Evolutionary conservation across 2,329 filamentous ascomycete species (phyloP).

Genomic region (Westerdykella sp.): DNA sequence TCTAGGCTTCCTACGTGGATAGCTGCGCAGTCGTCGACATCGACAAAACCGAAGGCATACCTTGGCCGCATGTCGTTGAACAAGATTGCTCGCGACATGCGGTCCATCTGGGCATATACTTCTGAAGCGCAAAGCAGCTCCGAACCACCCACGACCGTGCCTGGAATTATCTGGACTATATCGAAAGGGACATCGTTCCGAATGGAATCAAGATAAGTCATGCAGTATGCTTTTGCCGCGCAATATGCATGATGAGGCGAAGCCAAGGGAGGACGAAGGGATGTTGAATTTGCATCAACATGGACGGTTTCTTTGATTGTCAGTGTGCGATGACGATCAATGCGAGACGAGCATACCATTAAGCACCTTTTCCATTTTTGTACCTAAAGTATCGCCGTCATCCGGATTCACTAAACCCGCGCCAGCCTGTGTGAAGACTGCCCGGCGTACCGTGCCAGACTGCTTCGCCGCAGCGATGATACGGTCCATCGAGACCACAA

Average conservation of each 20-base stretch:
- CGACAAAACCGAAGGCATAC: constrained; percentile 33
- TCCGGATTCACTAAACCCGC: constrained; percentile 28
- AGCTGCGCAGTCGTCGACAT: constrained; percentile 26
- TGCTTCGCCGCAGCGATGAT: constrained; percentile 22
- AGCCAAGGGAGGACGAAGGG: constrained; percentile 21
- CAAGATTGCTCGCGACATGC: constrained; percentile 26
- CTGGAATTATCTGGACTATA: constrained; percentile 30
- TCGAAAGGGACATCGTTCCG: constrained; percentile 17
- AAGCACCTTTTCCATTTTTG: constrained; percentile 19
- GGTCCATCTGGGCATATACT: constrained; percentile 22
- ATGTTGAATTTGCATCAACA: constrained; percentile 16
- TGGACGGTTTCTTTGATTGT: constrained; percentile 16
- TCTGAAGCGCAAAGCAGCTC: constrained; percentile 19
- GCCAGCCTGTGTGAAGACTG: constrained; percentile 32
- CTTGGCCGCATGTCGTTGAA: constrained; percentile 26
- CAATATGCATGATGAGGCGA: constrained; percentile 31
- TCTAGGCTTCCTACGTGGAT: constrained; percentile 28
- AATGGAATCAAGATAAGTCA: constrained; percentile 22
- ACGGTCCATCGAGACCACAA: constrained; percentile 27
- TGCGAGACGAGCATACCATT: constrained; percentile 11
- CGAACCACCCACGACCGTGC: constrained; percentile 29
- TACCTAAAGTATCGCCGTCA: constrained; percentile 28
- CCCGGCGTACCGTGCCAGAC: constrained; percentile 18
- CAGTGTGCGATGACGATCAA: not conserved
- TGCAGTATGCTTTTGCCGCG: constrained; percentile 30